Evolutionary conservation across 2,329 filamentous ascomycete species (phyloP), one percentile per base, ranked within the genome.

Genomic region (Immersiporthe knoxdaviesiana): DNA sequence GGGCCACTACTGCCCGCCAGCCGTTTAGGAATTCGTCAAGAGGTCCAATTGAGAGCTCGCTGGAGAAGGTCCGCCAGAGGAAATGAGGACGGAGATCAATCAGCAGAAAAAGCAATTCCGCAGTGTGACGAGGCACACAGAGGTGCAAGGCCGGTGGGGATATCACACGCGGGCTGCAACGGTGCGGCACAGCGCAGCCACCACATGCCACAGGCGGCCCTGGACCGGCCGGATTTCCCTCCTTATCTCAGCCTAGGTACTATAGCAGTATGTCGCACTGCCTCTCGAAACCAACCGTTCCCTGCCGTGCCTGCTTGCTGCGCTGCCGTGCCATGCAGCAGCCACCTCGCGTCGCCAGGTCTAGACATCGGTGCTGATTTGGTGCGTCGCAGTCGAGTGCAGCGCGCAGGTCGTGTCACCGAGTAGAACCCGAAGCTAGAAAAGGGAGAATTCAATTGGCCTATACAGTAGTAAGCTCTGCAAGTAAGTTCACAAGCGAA

Each of bases 101-200:
- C 52, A 56, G 52, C 35, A 44, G 18, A 3, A 35, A 27, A 27
- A 16, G 59, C n/a, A 44, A 63, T 63, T 10, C 27, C 27, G 60
- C 41, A 50, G 41, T 35, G 56, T 59, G 56, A 59, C 60, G 24
- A 24, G 35, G 16, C 30, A 59, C 16, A 30, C 18, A 21, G 10
- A n/a, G 27, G 41, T 63, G 60, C 60, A 63, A 63, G 60, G 60
- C 27, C 41, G 39, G 60, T 30, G 60, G 60, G 27, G 60, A 47
- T 30, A 63, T 63, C 60, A 63, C 60, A 50, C n/a, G 16, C 14
- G 37, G 60, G 60, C 60, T 63, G 60, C 41, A 63, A 44, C 60
- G 41, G 24, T 47, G 39, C 60, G 60, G 35, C 59, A 62, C 59
- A 44, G 59, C 59, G 21, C 32, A 35, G 30, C 52, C 11, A 18